A percentile compares a stretch with the other conserved stretches of the same genome.
phyloP scores from a whole-genome alignment of 2,329 filamentous ascomycete genomes.

The Fusarium duplospermum region DNA sequence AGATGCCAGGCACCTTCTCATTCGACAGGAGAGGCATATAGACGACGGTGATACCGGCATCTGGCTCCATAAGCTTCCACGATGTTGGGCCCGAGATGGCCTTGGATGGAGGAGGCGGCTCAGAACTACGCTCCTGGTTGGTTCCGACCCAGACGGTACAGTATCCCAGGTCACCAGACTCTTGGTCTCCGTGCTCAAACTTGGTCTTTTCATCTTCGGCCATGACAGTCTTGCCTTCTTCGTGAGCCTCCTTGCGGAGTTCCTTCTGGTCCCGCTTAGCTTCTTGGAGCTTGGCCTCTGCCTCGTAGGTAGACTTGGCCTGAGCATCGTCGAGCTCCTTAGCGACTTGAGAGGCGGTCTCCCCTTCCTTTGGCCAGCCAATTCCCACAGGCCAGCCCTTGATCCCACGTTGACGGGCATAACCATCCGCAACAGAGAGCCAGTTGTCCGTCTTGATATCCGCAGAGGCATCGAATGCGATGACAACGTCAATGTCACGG shows the following conservation, averaged over 20 bases:
- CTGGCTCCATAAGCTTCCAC: slow-evolving; percentile 75
- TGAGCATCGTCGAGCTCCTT: slow-evolving; percentile 75
- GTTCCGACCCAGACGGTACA: slow-evolving; percentile 97
- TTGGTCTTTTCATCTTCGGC: slow-evolving; percentile 48
- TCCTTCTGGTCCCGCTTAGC: slow-evolving; percentile 64
- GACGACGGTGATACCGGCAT: slow-evolving; percentile 87
- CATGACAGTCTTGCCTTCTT: slow-evolving; percentile 39
- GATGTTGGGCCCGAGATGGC: slow-evolving; percentile 71
- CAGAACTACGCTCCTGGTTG: slow-evolving; percentile 75
- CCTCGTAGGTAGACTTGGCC: slow-evolving; percentile 68
- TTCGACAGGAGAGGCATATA: slow-evolving; percentile 94
- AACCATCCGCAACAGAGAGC: slow-evolving; percentile 94
- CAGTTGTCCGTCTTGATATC: slow-evolving; percentile 96
- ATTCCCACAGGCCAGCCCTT: slow-evolving; percentile 95
- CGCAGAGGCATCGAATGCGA: slow-evolving; percentile 94
- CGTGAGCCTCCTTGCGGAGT: slow-evolving; percentile 40
- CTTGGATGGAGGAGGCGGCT: slow-evolving; percentile 63
- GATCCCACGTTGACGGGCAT: slow-evolving; percentile 88
- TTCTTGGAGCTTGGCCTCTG: slow-evolving; percentile 70
- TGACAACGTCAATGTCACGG: slow-evolving; percentile 86
- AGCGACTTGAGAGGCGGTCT: slow-evolving; percentile 69
- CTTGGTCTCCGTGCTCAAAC: slow-evolving; percentile 56
- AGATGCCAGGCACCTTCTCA: slow-evolving; percentile 80
- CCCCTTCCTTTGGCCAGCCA: slow-evolving; percentile 83
- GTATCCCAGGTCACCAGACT: slow-evolving; percentile 78